Percentiles rank a stretch among this genome's conserved stretches.
phyloP scores from a whole-genome alignment of 208 protist genomes.

The Sergeia podlipaevii region DNA sequence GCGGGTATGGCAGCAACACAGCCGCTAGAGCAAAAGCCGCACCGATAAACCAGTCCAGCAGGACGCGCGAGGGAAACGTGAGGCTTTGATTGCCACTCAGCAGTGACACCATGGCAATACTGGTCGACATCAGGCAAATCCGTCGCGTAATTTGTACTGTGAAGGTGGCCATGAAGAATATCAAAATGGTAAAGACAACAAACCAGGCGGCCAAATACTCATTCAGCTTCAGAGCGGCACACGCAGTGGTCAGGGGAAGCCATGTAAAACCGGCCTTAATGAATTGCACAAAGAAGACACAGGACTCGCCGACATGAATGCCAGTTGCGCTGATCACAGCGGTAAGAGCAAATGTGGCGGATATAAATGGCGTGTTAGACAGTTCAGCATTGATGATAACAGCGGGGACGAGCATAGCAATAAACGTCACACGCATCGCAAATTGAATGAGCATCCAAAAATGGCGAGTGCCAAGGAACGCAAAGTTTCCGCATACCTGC shows the following conservation, averaged over 20 bases:
- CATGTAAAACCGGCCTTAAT: conserved; percentile 52
- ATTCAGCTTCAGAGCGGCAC: conserved; percentile 38
- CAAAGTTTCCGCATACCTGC: conserved; percentile 30
- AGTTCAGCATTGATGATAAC: conserved; percentile 37
- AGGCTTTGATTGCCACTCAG: conserved; percentile 29
- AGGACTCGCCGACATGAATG: conserved; percentile 44
- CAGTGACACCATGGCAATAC: conserved; percentile 46
- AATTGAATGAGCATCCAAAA: conserved; percentile 78
- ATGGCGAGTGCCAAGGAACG: conserved; percentile 44
- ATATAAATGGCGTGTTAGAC: conserved; percentile 30
- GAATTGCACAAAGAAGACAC: conserved; percentile 51
- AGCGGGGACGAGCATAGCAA: conserved; percentile 62
- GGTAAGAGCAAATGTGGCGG: conserved; percentile 39
- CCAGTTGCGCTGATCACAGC: conserved; percentile 49
- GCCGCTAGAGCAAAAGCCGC: conserved; percentile 46
- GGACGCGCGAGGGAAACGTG: conserved; percentile 27
- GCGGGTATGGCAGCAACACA: conserved; percentile 61
- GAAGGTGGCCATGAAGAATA: conserved; percentile 67
- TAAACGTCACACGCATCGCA: conserved; percentile 51
- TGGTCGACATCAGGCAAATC: conserved; percentile 60
- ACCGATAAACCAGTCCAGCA: conserved; percentile 56
- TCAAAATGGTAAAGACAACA: conserved; percentile 50
- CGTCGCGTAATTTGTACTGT: conserved; percentile 46
- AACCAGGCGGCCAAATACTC: conserved; percentile 40
- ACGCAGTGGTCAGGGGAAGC: conserved; percentile 55